Base-by-base conservation (phyloP, 768 basidiomycete species). In the Pleurotus giganteus region DNA sequence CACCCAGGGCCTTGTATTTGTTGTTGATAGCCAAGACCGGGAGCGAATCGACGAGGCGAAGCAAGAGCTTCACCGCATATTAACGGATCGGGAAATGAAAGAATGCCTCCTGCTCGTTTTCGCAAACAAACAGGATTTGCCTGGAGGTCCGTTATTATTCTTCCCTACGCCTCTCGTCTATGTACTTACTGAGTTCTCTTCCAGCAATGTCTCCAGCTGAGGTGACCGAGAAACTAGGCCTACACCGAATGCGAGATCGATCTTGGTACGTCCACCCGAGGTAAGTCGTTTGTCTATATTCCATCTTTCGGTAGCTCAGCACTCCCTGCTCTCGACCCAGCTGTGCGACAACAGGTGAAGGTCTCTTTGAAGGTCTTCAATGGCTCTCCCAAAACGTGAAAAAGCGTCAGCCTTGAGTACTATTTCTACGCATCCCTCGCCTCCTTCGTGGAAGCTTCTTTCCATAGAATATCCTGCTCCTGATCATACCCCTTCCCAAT, bases 231-330 rank as follows among this genome's bases (percentile, higher is more conserved):
- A 97, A 96, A 71, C 74, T 98, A 39, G 95, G 95, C 34, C 76
- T 98, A 60, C 91, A 97, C 70, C 81, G 89, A 62, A 98, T 98
- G 96, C 87, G 92, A 57, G 95, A 98, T 66, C 81, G 96, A 57
- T 94, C 90, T 70, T 98, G 96, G 96, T 98, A 98, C 81, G 95
- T 98, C 51, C 96, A 98, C 75, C 96, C 96, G 47, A 97, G 94
- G 90, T 96, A 71, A 63, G 83, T 71, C 37, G 21, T 15, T 23
- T 2, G 19, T 9, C 17, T 41, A 37, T 51, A 53, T 51, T 31
- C 29, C 34, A 31, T 37, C 29, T n/a, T 31, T 41, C 47, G 31
- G 39, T 31, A 52, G 57, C 41, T 63, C 41, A 15, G 56, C 47
- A 26, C 34, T 8, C 12, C 56, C n/a, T n/a, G n/a, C n/a, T n/a